Percentiles rank a stretch among this genome's conserved stretches.
These are phyloP conservation scores for Cercospora sojina DNA, from an alignment of 2,329 filamentous ascomycete genomes.

Conservation along the genomic window DNA sequence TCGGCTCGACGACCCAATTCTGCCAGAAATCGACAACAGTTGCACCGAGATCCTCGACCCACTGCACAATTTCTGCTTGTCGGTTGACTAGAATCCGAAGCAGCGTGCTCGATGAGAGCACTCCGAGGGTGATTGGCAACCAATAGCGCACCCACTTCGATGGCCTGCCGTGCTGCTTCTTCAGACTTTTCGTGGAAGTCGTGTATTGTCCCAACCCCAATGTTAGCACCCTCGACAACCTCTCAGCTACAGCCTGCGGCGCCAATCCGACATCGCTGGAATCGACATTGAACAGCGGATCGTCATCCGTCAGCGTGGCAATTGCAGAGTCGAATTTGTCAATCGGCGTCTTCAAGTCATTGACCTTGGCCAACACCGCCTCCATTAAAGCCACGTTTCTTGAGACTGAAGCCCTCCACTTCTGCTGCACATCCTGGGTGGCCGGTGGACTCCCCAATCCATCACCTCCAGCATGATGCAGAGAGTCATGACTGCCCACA, in stretches of 20 bases:
- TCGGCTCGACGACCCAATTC: constrained; percentile 92
- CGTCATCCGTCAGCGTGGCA: constrained; percentile 55
- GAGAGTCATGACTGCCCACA: neutral
- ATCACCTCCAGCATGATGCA: constrained; percentile 17
- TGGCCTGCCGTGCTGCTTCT: constrained; percentile 70
- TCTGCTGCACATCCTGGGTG: constrained; percentile 38
- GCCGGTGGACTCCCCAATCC: constrained; percentile 32
- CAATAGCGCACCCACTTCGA: constrained; percentile 78
- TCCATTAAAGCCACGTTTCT: constrained; percentile 84
- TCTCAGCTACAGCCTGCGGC: constrained; percentile 60
- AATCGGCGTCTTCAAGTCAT: constrained; percentile 57
- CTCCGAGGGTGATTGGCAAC: constrained; percentile 68
- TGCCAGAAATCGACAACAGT: constrained; percentile 88
- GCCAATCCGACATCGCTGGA: constrained; percentile 29
- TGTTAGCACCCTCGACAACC: constrained; percentile 68
- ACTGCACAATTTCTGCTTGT: constrained; percentile 72
- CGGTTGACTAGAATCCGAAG: constrained; percentile 73
- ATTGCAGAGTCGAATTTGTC: constrained; percentile 58
- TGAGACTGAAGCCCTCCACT: constrained; percentile 74
- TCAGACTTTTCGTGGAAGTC: constrained; percentile 55
- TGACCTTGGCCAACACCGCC: constrained; percentile 72
- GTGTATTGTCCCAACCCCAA: constrained; percentile 67
- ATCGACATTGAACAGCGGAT: constrained; percentile 48
- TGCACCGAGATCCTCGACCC: constrained; percentile 74
- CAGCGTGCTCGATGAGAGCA: constrained; percentile 85